phyloP scores from a whole-genome alignment of 495 filamentous ascomycete genomes.

The Bryoglossum gracile region DNA sequence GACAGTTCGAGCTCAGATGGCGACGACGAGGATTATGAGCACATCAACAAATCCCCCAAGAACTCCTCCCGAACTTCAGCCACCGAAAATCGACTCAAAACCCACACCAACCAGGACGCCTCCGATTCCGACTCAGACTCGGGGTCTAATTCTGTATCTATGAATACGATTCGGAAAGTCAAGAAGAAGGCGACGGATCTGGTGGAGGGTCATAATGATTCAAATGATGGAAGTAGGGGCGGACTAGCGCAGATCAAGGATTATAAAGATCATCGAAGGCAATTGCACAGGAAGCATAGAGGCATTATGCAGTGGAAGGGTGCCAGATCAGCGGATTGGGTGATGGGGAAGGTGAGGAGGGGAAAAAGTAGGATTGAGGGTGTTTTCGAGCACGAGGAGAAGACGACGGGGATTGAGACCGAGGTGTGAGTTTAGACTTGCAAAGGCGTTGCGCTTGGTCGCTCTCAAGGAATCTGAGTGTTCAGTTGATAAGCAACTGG shows the following conservation, averaged over 20 bases:
- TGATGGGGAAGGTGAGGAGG: slow-evolving; percentile 48
- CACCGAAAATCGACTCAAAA: no score
- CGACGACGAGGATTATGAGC: slow-evolving; percentile 16
- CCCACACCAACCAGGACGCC: slow-evolving; percentile 31
- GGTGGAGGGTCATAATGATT: slow-evolving; percentile 22
- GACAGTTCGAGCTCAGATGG: slow-evolving; percentile 17
- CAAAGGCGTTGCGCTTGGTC: no score
- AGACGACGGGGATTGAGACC: slow-evolving; percentile 55
- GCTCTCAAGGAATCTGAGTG: no score
- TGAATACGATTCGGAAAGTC: slow-evolving; percentile 18
- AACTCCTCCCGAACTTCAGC: no score
- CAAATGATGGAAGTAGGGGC: slow-evolving; percentile 36
- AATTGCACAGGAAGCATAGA: slow-evolving; percentile 54
- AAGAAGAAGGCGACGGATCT: slow-evolving; percentile 22
- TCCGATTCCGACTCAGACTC: slow-evolving; percentile 23
- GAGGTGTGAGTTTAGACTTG: slow-evolving; percentile 41
- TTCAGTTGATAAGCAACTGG: no score
- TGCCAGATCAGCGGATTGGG: slow-evolving; percentile 51
- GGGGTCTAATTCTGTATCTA: background rate
- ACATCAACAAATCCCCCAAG: slow-evolving; percentile 14
- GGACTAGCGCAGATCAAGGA: slow-evolving; percentile 36
- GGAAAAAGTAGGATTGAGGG: slow-evolving; percentile 45
- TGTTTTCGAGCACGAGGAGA: slow-evolving; percentile 48
- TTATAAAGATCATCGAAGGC: slow-evolving; percentile 49
- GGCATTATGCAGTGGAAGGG: slow-evolving; percentile 67